Conservation (phyloP, 805 yeast species). For the Hanseniaspora thailandica region DNA sequence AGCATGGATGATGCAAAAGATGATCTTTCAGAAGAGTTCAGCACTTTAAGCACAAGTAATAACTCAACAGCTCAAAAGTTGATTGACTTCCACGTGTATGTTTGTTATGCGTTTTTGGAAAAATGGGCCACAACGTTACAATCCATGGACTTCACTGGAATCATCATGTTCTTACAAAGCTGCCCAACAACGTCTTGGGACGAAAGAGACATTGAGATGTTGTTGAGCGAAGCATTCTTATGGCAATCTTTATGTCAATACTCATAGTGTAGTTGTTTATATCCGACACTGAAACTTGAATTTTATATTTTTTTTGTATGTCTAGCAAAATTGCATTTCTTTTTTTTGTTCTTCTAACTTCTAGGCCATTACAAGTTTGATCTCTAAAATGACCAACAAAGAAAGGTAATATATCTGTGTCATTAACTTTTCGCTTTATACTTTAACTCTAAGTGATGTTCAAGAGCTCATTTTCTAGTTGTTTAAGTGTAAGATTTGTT, state of each 20-base stretch:
- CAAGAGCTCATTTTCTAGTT: not conserved
- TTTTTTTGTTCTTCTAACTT: conserved; percentile 6
- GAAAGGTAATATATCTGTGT: too few species aligned
- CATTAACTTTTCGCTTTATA: too few species aligned
- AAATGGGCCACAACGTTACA: conserved; percentile 72
- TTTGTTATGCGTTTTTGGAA: conserved; percentile 90
- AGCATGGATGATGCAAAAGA: not conserved
- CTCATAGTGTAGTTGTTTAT: conserved; percentile 35
- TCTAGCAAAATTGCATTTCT: not conserved
- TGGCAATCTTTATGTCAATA: conserved; percentile 91
- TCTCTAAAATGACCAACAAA: not conserved
- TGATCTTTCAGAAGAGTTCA: not conserved
- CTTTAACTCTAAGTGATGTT: not conserved
- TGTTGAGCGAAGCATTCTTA: conserved; percentile 88
- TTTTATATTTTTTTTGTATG: not conserved
- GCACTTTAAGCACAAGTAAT: not conserved
- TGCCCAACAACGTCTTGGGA: conserved; percentile 80
- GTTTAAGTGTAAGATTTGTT: not conserved
- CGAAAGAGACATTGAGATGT: conserved; percentile 79
- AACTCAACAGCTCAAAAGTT: conserved; percentile 27
- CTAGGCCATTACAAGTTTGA: not conserved
- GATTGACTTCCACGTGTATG: conserved; percentile 87
- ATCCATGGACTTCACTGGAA: conserved; percentile 87
- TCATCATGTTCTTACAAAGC: conserved; percentile 79
- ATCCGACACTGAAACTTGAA: not conserved